A percentile compares a stretch with the other conserved stretches of the same genome.
Conservation (phyloP, 495 filamentous ascomycete species). For the Aspergillus mulundensis region DNA sequence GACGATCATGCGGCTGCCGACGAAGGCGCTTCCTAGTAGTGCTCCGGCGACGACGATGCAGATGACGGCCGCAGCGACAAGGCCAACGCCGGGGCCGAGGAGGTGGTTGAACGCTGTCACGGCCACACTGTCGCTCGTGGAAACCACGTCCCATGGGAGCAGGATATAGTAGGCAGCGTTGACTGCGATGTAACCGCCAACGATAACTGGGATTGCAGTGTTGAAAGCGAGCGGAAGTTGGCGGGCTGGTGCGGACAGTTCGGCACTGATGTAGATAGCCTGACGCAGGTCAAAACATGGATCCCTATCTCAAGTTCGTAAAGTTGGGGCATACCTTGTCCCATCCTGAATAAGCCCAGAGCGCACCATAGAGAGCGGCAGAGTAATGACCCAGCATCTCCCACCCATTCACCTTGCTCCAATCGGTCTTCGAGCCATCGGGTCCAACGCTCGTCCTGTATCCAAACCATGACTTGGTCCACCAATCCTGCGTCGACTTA, state of each 20-base stretch:
- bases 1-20: slow-evolving; percentile 20
- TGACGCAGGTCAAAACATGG: neutral
- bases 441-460: slow-evolving; percentile 14
- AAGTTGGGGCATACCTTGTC: slow-evolving; percentile 13
- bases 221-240: slow-evolving; percentile 23
- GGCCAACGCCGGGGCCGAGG: slow-evolving; percentile 12
- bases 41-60: slow-evolving; percentile 21
- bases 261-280: slow-evolving; percentile 20
- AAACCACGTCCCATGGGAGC: slow-evolving; percentile 18
- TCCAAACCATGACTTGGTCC: slow-evolving; percentile 15
- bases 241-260: slow-evolving; percentile 17
- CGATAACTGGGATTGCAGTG: slow-evolving; percentile 17
- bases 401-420: slow-evolving; percentile 14
- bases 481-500: slow-evolving; percentile 13
- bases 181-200: slow-evolving; percentile 16
- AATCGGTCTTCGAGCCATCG: slow-evolving; percentile 18
- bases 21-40: slow-evolving; percentile 19
- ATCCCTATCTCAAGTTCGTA: too few species aligned
- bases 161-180: slow-evolving; percentile 21
- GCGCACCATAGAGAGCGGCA: slow-evolving; percentile 19
- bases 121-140: slow-evolving; percentile 21
- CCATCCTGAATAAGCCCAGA: slow-evolving; percentile 23
- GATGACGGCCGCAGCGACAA: slow-evolving; percentile 14
- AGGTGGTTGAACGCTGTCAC: slow-evolving; percentile 21
- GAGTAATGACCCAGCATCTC: slow-evolving; percentile 21